Percentiles rank a stretch among this genome's conserved stretches.
Conservation (phyloP, 352 stramenopile species). For the Phytophthora quininea region DNA sequence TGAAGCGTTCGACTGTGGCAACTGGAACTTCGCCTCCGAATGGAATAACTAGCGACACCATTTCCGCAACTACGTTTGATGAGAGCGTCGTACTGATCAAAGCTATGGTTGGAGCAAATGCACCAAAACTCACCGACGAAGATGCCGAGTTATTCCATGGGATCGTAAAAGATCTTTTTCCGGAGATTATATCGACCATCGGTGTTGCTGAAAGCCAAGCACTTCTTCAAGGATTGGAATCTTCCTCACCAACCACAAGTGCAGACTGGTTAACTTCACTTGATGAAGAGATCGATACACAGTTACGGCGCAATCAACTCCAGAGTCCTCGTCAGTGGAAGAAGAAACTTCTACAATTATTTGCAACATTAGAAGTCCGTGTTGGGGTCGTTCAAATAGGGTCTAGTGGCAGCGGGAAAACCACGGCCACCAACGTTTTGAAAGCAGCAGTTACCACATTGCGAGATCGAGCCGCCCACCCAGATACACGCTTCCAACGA, state of each 20-base stretch:
- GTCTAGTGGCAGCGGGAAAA: slow-evolving; percentile 77
- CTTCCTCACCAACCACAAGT: slow-evolving; percentile 10
- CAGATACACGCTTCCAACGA: slow-evolving; percentile 59
- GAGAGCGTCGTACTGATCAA: slow-evolving; percentile 91
- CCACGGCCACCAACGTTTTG: slow-evolving; percentile 48
- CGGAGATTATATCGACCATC: slow-evolving; percentile 37
- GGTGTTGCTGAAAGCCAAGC: slow-evolving; percentile 14
- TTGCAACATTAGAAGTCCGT: slow-evolving; percentile 92
- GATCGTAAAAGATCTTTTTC: slow-evolving; percentile 93
- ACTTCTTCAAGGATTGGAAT: slow-evolving; percentile 26
- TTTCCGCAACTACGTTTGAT: slow-evolving; percentile 21
- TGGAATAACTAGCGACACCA: slow-evolving; percentile 16
- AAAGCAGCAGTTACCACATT: slow-evolving; percentile 57
- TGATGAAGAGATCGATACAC: slow-evolving; percentile 77
- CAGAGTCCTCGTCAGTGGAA: slow-evolving; percentile 78
- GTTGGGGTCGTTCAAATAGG: slow-evolving; percentile 88
- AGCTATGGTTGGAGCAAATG: slow-evolving; percentile 93
- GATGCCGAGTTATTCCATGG: slow-evolving; percentile 89
- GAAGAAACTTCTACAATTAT: slow-evolving; percentile 91
- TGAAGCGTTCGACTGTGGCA: slow-evolving; percentile 48
- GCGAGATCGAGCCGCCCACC: slow-evolving; percentile 48
- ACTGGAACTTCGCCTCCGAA: neutral
- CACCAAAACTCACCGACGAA: slow-evolving; percentile 91
- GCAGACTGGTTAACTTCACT: slow-evolving; percentile 54
- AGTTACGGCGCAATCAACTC: slow-evolving; percentile 65